Percentiles rank a stretch among this genome's conserved stretches.
Evolutionary conservation across 2,329 filamentous ascomycete genomes (phyloP).

Genomic region (Verticillium klebahnii): DNA sequence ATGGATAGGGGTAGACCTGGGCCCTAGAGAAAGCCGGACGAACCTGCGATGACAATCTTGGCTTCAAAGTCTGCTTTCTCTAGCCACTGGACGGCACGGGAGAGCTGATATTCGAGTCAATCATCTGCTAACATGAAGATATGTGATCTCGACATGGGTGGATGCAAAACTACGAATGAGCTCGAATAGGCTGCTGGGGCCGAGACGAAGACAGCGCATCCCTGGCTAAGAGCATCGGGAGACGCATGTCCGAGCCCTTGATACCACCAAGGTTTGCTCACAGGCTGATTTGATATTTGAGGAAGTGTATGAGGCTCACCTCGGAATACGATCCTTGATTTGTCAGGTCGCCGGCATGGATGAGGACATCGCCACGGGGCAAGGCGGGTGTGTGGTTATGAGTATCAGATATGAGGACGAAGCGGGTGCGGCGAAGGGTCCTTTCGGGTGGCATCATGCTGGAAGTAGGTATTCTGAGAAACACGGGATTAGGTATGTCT

Average conservation of each 20-base stretch:
- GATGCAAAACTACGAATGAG: too few relatives aligned
- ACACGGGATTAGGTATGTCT: too few relatives aligned
- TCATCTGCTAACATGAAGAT: not conserved
- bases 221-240: too few relatives aligned
- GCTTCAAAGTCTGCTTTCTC: conserved; percentile 62
- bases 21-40: not conserved
- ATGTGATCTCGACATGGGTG: not conserved
- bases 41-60: conserved; percentile 68
- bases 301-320: conserved; percentile 21
- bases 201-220: too few relatives aligned
- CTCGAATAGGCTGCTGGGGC: too few relatives aligned
- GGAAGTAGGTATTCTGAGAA: not conserved
- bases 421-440: conserved; percentile 48
- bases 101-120: conserved; percentile 32
- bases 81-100: conserved; percentile 61
- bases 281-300: too few relatives aligned
- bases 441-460: not conserved
- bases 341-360: conserved; percentile 73
- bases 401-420: conserved; percentile 75
- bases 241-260: not conserved
- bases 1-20: not conserved
- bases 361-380: conserved; percentile 67
- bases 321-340: conserved; percentile 63
- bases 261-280: too few relatives aligned
- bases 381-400: conserved; percentile 63